A percentile compares a stretch with the other conserved stretches of the same genome.
Conservation (phyloP, 1,139 yeast genomes). For the Nematodospora anomalae region DNA sequence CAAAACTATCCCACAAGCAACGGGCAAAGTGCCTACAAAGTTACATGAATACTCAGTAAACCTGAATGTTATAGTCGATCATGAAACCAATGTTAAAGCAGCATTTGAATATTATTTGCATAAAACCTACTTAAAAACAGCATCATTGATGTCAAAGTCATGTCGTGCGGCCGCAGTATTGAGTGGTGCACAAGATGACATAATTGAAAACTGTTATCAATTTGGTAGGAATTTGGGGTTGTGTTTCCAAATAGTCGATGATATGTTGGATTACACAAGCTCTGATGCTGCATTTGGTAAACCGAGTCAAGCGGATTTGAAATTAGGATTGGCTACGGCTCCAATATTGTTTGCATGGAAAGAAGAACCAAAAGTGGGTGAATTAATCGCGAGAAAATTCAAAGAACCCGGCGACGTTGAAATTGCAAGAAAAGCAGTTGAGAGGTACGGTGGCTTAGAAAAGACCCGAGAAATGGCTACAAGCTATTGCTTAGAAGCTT, state of each 20-base stretch:
- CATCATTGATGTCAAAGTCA: slow-evolving; percentile 92
- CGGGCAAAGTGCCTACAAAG: slow-evolving; percentile 61
- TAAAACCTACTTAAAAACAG: slow-evolving; percentile 93
- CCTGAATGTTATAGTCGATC: slow-evolving; percentile 45
- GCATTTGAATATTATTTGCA: slow-evolving; percentile 94
- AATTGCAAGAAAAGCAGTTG: slow-evolving; percentile 71
- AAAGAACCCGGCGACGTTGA: slow-evolving; percentile 80
- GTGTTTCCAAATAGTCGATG: slow-evolving; percentile 96
- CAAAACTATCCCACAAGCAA: slow-evolving; percentile 56
- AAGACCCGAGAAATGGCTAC: slow-evolving; percentile 78
- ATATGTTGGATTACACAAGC: slow-evolving; percentile 89
- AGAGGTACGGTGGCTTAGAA: slow-evolving; percentile 68
- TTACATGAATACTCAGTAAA: slow-evolving; percentile 61
- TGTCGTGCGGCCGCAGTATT: slow-evolving; percentile 92
- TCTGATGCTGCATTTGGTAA: slow-evolving; percentile 83
- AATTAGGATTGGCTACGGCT: slow-evolving; percentile 94
- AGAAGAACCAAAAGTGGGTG: slow-evolving; percentile 80
- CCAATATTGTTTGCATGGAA: slow-evolving; percentile 96
- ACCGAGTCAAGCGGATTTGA: slow-evolving; percentile 93
- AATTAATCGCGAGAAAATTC: slow-evolving; percentile 80
- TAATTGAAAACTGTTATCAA: slow-evolving; percentile 82
- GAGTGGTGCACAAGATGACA: slow-evolving; percentile 74
- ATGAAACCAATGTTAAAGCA: slow-evolving; percentile 71
- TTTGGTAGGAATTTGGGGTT: slow-evolving; percentile 93
- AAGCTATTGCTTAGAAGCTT: slow-evolving; percentile 73